These are phyloP conservation scores for Stenocarpella maydis DNA, from an alignment of 2,329 filamentous ascomycete species.

Conservation along the genomic window DNA sequence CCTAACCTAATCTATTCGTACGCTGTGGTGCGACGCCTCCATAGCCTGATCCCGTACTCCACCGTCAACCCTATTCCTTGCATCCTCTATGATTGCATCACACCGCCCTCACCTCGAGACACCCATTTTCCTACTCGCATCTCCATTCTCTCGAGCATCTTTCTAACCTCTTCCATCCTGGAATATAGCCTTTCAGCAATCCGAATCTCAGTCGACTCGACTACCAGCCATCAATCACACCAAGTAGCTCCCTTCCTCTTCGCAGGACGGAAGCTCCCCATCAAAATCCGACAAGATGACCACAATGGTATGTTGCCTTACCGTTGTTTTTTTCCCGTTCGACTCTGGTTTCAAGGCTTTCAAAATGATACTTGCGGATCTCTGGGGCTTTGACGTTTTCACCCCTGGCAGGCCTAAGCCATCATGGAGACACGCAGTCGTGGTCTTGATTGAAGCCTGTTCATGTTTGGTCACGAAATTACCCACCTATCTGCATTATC, in stretches of 20 bases:
- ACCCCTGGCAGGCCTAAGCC: neutral
- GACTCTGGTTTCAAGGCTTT: neutral
- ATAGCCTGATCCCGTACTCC: neutral
- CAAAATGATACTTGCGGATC: neutral
- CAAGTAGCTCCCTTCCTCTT: slow-evolving; percentile 33
- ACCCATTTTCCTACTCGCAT: neutral
- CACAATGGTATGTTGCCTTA: slow-evolving; percentile 55
- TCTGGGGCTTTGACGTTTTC: neutral
- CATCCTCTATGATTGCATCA: slow-evolving; percentile 31
- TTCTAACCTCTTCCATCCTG: slow-evolving; percentile 9
- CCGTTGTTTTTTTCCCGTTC: neutral
- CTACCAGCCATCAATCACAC: slow-evolving; percentile 22
- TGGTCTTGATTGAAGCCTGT: neutral
- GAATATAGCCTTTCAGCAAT: slow-evolving; percentile 13
- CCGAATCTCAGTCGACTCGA: neutral
- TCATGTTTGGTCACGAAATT: neutral
- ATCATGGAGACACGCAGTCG: neutral
- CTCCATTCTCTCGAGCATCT: neutral
- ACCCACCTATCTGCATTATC: neutral
- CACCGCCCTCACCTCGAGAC: slow-evolving; percentile 19
- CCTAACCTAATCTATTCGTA: slow-evolving; percentile 5
- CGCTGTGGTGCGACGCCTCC: slow-evolving; percentile 15
- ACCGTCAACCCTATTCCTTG: slow-evolving; percentile 19
- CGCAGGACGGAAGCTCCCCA: slow-evolving; percentile 33
- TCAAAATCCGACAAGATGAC: slow-evolving; percentile 51